These are phyloP conservation scores for Aotearoamyces nothofagi DNA, from an alignment of 2,329 filamentous ascomycete genomes.

Conservation along the genomic window DNA sequence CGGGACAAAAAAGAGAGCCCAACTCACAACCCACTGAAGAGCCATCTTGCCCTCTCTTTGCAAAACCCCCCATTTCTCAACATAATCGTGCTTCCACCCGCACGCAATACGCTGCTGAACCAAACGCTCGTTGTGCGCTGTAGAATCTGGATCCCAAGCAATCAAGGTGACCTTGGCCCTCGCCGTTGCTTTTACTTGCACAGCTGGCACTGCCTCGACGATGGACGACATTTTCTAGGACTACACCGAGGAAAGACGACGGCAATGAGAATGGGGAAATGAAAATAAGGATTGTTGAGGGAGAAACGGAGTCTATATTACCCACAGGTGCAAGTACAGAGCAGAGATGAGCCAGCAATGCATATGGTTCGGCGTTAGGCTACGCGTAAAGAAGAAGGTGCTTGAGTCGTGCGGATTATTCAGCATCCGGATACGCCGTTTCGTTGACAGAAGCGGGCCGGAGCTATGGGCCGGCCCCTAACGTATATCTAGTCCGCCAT, in stretches of 20 bases:
- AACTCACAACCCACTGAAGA: slow-evolving; percentile 13
- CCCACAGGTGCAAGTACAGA: too few species aligned
- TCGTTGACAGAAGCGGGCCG: too few species aligned
- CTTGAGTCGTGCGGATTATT: too few species aligned
- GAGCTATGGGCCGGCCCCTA: too few species aligned
- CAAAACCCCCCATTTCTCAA: slow-evolving; percentile 12
- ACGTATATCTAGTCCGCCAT: too few species aligned
- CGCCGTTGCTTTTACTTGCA: background rate
- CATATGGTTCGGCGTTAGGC: too few species aligned
- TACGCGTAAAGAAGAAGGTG: too few species aligned
- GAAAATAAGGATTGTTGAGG: background rate
- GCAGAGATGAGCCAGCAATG: too few species aligned
- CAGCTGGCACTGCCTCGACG: background rate
- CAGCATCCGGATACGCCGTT: too few species aligned
- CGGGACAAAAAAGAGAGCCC: background rate
- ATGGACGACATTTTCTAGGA: slow-evolving; percentile 1
- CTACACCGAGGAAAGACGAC: background rate
- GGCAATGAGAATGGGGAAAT: background rate
- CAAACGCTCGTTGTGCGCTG: slow-evolving; percentile 25
- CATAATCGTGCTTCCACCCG: slow-evolving; percentile 25
- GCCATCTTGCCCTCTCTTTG: slow-evolving; percentile 10
- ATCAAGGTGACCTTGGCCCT: slow-evolving; percentile 21
- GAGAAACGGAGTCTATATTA: too few species aligned
- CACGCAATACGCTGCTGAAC: slow-evolving; percentile 28
- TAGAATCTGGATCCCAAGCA: slow-evolving; percentile 27